A percentile compares a stretch with the other conserved stretches of the same genome.
Evolutionary conservation across 306 rosid species (phyloP).

Genomic region (Gillenia trifoliata): DNA sequence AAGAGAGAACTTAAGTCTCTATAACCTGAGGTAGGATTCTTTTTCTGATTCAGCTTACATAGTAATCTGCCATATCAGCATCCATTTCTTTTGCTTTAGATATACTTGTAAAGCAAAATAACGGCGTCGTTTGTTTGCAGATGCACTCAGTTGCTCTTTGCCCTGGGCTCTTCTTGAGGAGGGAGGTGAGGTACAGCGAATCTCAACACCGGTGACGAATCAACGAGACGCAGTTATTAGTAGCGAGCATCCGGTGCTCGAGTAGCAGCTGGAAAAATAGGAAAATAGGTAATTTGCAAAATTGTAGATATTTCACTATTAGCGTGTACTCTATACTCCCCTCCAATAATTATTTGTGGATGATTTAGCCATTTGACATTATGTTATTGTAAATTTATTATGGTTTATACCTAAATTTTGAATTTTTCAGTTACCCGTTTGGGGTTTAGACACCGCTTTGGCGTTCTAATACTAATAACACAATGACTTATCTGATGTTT

Average conservation of each 20-base stretch:
- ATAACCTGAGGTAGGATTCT: slow-evolving; percentile 67
- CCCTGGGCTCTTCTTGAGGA: slow-evolving; percentile 66
- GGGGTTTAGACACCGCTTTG: background rate
- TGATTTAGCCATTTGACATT: background rate
- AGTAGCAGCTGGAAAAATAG: slow-evolving; percentile 7
- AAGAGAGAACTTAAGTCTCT: slow-evolving; percentile 75
- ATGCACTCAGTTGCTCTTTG: slow-evolving; percentile 87
- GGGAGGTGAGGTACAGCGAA: slow-evolving; percentile 47
- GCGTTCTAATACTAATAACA: no score
- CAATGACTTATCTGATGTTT: no score
- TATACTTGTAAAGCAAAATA: background rate
- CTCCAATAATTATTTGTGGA: background rate
- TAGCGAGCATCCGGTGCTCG: background rate
- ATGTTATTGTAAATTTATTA: background rate
- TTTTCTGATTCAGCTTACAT: background rate
- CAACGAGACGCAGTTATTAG: background rate
- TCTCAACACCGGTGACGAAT: background rate
- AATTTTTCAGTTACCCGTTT: background rate
- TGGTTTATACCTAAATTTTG: background rate
- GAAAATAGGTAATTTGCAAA: slow-evolving; percentile 6
- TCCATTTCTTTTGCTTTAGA: background rate
- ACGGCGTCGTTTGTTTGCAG: slow-evolving; percentile 28
- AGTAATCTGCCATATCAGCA: background rate
- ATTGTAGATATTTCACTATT: no score
- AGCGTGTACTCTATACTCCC: no score